Base-by-base conservation (phyloP, 371 early-diverging fungal genomes). In the Parasitella parasitica region DNA sequence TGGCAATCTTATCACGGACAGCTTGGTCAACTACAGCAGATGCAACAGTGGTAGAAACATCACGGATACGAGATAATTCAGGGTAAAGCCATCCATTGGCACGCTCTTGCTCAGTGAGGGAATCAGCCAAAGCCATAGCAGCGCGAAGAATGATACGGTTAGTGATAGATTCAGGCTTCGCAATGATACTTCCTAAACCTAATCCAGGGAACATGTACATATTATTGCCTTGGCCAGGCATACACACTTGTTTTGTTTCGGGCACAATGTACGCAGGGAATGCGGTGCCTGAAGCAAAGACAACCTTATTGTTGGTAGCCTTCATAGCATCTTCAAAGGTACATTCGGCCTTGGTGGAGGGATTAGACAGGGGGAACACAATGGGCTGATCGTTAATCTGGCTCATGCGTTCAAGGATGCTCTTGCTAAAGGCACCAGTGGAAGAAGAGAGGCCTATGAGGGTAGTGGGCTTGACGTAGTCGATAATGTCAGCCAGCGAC, bases 281-380 rank as follows among this genome's bases (percentile, higher is more conserved):
- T 7, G 92, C 94, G 4, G 97, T 95, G 49, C 97, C 97, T 4
- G 94, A 93, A 18, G 94, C 95, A 81, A 96, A 95, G 50, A 96
- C 84, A 8, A 92, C 94, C 49, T 84, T 78, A 69, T 92, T 87
- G 56, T 91, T 72, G 13, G 96, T 92, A 60, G 69, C 69, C 43
- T 75, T 63, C 93, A 96, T 92, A 32, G 97, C 96, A 53, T 90
- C 79, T 64, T 89, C 94, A 71, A 91, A 96, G 7, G 92, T 91
- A 77, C 96, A 96, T 76, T 96, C 96, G 51, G 95, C 93, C 72
- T 93, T 88, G 56, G 83, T 86, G 56, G 79, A 73, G 11, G 96
- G 96, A 69, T 96, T 96, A 13, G 95, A 94, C 57, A 96, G 86
- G 6, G 96, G 96, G 83, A 96, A 94, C 41, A 96, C 84, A 65